Base-by-base conservation (phyloP, 139 green algal species). In the Chlamydomonas asymmetrica region DNA sequence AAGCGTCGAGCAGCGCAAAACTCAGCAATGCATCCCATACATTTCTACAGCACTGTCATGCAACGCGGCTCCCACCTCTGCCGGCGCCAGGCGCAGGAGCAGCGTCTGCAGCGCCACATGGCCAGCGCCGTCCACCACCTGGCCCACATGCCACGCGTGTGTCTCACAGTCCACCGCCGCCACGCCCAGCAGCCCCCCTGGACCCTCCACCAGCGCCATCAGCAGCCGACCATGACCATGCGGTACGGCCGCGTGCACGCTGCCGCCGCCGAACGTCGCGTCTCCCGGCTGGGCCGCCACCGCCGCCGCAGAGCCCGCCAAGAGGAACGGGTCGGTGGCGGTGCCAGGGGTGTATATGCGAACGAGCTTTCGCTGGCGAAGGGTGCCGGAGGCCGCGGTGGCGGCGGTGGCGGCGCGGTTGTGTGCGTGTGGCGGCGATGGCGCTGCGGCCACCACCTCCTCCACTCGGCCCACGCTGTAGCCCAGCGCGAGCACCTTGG, bases 331-430 rank as follows among this genome's bases (percentile, higher is more conserved):
- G 56, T 66, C 68, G n/a, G 48, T 69, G 18, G 80, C 72, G 29
- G 84, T 93, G 37, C 88, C 88, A 0, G 88, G 88, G 7, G 85
- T 88, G 80, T 92, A 92, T 37, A 92, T 78, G 13, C 74, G 72
- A 48, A 85, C 78, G 40, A 93, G 81, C 34, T 20, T 62, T 68
- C 88, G 80, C 41, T 61, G 31, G 39, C 89, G 54, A 61, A 93
- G 68, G 37, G 79, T 82, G 48, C 61, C 56, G 34, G 63, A 32
- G 61, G 13, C 25, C 0, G 49, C 25, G 20, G 20, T 25, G 27
- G 68, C 7, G 39, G 4, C 9, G 13, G 34, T 49, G 18, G 8
- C 2, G 27, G 23, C 71, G 8, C 59, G 27, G 35, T 38, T 63
- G 40, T 63, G 41, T 25, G 29, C n/a, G 41, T 25, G 39, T 39